phyloP scores from a whole-genome alignment of 257 asterid genomes.

The Handroanthus guayacan region DNA sequence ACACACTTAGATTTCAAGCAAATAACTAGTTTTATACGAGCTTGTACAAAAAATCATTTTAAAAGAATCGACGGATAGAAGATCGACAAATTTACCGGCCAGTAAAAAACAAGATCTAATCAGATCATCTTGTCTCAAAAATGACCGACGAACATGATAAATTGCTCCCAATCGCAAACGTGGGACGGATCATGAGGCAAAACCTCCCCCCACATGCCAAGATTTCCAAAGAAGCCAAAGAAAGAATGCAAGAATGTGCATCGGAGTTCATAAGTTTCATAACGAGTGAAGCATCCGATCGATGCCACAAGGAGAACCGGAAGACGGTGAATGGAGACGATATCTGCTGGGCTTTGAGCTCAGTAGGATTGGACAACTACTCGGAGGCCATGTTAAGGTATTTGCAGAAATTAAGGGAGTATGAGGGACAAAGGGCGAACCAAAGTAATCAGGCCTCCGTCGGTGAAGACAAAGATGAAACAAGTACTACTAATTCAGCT shows the following conservation, averaged over 20 bases:
- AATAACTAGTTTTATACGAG: no score
- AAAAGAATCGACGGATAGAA: not conserved
- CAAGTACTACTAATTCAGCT: not conserved
- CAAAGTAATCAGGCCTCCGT: conserved; percentile 15
- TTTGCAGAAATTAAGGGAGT: conserved; percentile 53
- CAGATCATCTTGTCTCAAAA: conserved; percentile 1
- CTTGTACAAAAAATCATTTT: not conserved
- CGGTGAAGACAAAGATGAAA: conserved; percentile 45
- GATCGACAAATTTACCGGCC: conserved; percentile 8
- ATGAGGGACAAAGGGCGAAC: conserved; percentile 45
- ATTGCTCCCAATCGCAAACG: conserved; percentile 76
- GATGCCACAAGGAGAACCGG: conserved; percentile 68
- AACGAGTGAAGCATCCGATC: conserved; percentile 65
- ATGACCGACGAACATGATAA: conserved; percentile 54
- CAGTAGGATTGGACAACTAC: conserved; percentile 66
- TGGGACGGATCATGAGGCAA: conserved; percentile 70
- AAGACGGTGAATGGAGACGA: conserved; percentile 73
- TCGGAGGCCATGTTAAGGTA: conserved; percentile 52
- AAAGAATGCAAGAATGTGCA: conserved; percentile 69
- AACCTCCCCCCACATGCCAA: conserved; percentile 62
- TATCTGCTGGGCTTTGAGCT: conserved; percentile 59
- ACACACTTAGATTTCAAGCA: no score
- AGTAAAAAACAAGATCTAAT: conserved; percentile 12
- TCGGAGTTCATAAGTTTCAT: conserved; percentile 73
- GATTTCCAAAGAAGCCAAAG: conserved; percentile 69